Evolutionary conservation across 2,329 filamentous ascomycete genomes (phyloP).

Genomic region (Seiridium cupressi): DNA sequence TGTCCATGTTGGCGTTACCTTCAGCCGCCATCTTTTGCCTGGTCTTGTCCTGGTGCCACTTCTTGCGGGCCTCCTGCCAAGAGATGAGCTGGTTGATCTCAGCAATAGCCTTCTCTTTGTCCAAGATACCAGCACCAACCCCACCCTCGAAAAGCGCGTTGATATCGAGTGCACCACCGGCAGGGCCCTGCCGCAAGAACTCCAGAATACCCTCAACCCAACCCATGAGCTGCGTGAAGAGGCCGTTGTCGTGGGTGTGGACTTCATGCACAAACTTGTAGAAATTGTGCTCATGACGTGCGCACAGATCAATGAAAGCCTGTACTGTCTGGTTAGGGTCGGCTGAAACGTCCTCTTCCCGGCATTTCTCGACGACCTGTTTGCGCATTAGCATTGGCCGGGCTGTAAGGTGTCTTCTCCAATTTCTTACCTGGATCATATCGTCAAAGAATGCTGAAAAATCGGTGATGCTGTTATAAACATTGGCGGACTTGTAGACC

Average conservation of each 20-base stretch:
- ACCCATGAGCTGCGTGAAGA: slow-evolving; percentile 94
- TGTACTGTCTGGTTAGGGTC: slow-evolving; percentile 99
- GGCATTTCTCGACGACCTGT: slow-evolving; percentile 62
- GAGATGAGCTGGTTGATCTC: slow-evolving; percentile 86
- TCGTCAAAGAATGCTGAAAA: slow-evolving; percentile 93
- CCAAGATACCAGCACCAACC: slow-evolving; percentile 62
- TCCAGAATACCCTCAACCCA: slow-evolving; percentile 96
- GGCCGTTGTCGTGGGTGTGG: slow-evolving; percentile 91
- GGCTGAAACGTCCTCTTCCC: slow-evolving; percentile 78
- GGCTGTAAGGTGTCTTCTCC: no score
- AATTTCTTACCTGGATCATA: slow-evolving; percentile 68
- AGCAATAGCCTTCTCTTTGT: slow-evolving; percentile 68
- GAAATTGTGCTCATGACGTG: slow-evolving; percentile 92
- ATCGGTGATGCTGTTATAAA: slow-evolving; percentile 96
- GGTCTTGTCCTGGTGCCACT: slow-evolving; percentile 98
- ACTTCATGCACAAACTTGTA: slow-evolving; percentile 99
- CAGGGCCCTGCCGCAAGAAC: slow-evolving; percentile 84
- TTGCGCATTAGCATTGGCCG: slow-evolving; percentile 1
- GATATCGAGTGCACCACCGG: slow-evolving; percentile 85
- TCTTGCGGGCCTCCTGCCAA: slow-evolving; percentile 95
- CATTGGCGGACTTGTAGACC: slow-evolving; percentile 98
- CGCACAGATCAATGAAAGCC: slow-evolving; percentile 94
- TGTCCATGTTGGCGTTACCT: slow-evolving; percentile 48
- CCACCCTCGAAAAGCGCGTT: slow-evolving; percentile 88
- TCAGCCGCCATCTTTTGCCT: slow-evolving; percentile 98